phyloP scores from a whole-genome alignment of 768 basidiomycete genomes.

The Fomitopsis pulvina region DNA sequence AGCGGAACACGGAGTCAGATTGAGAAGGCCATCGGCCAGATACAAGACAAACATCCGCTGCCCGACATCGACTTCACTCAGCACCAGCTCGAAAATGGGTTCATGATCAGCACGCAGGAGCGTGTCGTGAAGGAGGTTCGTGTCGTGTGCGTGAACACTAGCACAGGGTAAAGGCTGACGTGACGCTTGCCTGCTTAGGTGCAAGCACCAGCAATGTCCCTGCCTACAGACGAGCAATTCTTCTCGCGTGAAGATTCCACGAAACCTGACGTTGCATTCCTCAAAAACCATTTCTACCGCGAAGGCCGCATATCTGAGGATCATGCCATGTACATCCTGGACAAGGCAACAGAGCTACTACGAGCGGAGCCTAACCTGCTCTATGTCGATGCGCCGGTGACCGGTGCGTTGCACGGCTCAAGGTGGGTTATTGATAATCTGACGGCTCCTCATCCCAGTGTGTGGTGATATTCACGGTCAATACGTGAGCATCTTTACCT shows the following conservation, averaged over 20 bases:
- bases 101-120: conserved; percentile 86
- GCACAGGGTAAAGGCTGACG: neutral
- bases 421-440: conserved; percentile 15
- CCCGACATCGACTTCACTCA: conserved; percentile 85
- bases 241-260: conserved; percentile 77
- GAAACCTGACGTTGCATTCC: conserved; percentile 92
- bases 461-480: conserved; percentile 99
- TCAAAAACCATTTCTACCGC: conserved; percentile 99
- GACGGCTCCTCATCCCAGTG: conserved; percentile 16
- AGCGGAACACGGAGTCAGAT: conserved; percentile 39
- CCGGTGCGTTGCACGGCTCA: conserved; percentile 46
- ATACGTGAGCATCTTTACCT: conserved; percentile 62
- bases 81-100: conserved; percentile 90
- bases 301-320: conserved; percentile 92
- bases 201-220: conserved; percentile 93
- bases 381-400: conserved; percentile 95
- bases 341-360: conserved; percentile 80
- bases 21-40: conserved; percentile 63
- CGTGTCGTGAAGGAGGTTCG: conserved; percentile 93
- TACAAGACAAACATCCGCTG: conserved; percentile 40
- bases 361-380: conserved; percentile 84
- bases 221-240: conserved; percentile 92
- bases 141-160: neutral
- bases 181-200: conserved; percentile 45
- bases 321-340: conserved; percentile 90